Evolutionary conservation across 306 rosid species (phyloP).

Genomic region (Ziziphus jujuba): DNA sequence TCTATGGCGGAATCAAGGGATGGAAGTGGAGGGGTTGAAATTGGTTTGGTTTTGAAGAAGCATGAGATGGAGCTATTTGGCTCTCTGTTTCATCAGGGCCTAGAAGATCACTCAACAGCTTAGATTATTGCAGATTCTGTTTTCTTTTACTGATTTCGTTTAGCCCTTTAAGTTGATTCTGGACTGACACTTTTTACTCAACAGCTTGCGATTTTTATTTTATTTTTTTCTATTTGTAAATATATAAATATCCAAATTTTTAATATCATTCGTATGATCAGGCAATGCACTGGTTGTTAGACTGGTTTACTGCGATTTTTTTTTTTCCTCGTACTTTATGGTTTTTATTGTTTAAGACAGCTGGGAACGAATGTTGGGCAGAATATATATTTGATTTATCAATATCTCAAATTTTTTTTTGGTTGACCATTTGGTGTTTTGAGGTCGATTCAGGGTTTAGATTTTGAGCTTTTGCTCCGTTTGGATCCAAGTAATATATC

Average conservation of each 20-base stretch:
- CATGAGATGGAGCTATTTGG: slow-evolving; percentile 20
- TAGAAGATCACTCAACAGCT: too few relatives aligned
- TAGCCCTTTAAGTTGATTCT: background rate
- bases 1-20: too few relatives aligned
- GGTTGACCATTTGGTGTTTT: slow-evolving; percentile 23
- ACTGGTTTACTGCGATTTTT: too few relatives aligned
- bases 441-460: slow-evolving; percentile 47
- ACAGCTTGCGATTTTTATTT: background rate
- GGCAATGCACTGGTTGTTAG: too few relatives aligned
- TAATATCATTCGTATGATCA: too few relatives aligned
- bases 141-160: background rate
- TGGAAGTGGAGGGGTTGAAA: too few relatives aligned
- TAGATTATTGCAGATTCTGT: slow-evolving; percentile 10
- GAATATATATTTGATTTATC: too few relatives aligned
- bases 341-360: too few relatives aligned
- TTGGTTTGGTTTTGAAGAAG: slow-evolving; percentile 22
- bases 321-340: too few relatives aligned
- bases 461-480: slow-evolving; percentile 30
- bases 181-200: background rate
- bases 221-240: background rate
- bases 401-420: slow-evolving; percentile 2
- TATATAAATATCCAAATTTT: too few relatives aligned
- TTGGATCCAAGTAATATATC: slow-evolving; percentile 22
- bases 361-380: too few relatives aligned
- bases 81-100: slow-evolving; percentile 16